These are phyloP conservation scores for Geoglossum glabrum DNA, from an alignment of 495 filamentous ascomycete species.

Conservation along the genomic window DNA sequence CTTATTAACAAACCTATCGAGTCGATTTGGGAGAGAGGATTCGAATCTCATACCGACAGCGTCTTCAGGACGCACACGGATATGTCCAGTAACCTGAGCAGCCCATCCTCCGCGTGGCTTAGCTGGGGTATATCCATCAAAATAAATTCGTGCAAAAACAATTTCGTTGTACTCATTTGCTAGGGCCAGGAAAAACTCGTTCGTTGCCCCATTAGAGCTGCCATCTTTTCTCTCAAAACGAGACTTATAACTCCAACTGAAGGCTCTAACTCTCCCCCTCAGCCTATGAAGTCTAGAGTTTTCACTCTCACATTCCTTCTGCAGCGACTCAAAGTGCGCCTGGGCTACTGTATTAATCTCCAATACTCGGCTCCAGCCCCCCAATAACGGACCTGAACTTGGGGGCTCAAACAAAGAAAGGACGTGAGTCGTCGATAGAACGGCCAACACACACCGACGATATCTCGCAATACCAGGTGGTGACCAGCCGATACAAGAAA, in stretches of 20 bases:
- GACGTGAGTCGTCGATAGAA: conserved; percentile 35
- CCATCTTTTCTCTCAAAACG: neutral
- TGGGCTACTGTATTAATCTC: neutral
- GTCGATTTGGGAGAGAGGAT: neutral
- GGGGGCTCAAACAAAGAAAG: conserved; percentile 14
- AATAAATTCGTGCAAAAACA: conserved; percentile 16
- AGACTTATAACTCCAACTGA: conserved; percentile 15
- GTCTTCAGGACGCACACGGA: conserved; percentile 8
- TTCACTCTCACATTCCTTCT: neutral
- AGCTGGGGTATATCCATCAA: conserved; percentile 12
- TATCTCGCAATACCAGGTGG: conserved; percentile 37
- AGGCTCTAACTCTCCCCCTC: conserved; percentile 13
- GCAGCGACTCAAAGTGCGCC: neutral
- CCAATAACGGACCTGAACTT: conserved; percentile 9
- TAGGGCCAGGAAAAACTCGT: conserved; percentile 17
- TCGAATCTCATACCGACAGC: conserved; percentile 7
- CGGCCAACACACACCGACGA: conserved; percentile 34
- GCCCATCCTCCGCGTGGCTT: conserved; percentile 11
- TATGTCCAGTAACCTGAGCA: conserved; percentile 11
- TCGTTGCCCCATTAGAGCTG: conserved; percentile 6
- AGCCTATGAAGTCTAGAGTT: conserved; percentile 6
- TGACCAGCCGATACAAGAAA: conserved; percentile 37
- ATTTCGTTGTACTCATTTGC: conserved; percentile 26
- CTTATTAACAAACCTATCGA: conserved; percentile 14
- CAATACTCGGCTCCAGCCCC: conserved; percentile 17